Evolutionary conservation across 345 rosid species (phyloP).

Genomic region (Lepidium aucheri): DNA sequence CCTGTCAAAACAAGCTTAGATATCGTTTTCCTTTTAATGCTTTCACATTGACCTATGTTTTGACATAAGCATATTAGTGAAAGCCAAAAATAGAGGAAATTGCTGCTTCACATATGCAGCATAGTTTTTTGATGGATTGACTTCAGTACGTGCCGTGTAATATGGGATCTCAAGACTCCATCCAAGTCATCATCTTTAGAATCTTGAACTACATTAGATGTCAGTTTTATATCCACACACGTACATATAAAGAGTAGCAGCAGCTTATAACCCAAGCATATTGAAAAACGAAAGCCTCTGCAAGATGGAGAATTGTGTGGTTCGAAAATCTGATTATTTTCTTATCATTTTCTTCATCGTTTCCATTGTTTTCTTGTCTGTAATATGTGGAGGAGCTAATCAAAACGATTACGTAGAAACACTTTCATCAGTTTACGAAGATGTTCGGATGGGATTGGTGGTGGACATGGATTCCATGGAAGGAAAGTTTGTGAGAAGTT

Average conservation of each 20-base stretch:
- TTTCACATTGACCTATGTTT: neutral
- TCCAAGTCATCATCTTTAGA: neutral
- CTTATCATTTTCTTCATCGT: neutral
- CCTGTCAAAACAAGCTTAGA: neutral
- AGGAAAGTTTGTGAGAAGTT: neutral
- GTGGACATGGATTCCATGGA: slow-evolving; percentile 7
- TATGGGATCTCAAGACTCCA: neutral
- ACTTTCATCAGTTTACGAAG: neutral
- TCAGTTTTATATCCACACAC: too few species aligned
- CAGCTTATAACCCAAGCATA: neutral
- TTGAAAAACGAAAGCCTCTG: neutral
- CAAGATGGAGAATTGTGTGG: neutral
- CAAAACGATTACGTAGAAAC: neutral
- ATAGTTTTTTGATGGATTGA: neutral
- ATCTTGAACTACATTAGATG: neutral
- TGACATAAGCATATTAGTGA: neutral
- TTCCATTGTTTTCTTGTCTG: neutral
- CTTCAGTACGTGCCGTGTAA: neutral
- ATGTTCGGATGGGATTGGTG: slow-evolving; percentile 12
- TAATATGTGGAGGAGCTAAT: neutral
- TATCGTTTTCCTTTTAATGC: neutral
- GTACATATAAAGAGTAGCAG: neutral
- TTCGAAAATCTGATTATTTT: neutral
- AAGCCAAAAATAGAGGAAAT: neutral
- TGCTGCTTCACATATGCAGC: neutral